Base-by-base conservation (phyloP, 805 yeast genomes). In the Lachancea sp. region DNA sequence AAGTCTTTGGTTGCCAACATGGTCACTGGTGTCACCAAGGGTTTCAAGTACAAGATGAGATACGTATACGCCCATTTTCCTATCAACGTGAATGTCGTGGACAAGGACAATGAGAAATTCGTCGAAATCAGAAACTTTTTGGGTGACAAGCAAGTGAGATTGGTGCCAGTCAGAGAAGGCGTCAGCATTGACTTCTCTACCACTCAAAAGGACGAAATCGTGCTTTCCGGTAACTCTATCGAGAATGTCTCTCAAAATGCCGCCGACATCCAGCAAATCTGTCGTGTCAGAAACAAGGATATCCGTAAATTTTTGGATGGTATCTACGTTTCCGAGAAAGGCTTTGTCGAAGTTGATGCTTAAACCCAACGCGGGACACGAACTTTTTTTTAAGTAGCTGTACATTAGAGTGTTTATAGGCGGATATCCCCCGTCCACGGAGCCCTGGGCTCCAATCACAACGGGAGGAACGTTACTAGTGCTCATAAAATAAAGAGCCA, bases 1-100 rank as follows among this genome's bases (percentile, higher is more conserved):
- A 90, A 88, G 78, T 87, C 98, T 58, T 77, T 93, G 70, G 79
- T 93, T 65, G 70, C 87, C 70, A 93, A 93, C 86, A 75, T 93
- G 82, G 73, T 93, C 76, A 86, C 85, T 61, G 99, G 99, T 85
- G 99, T 93, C 71, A 93, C 99, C 72, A 82, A 82, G 79, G 99
- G 98, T 75, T 91, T 77, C 95, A 82, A 86, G 78, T 93, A 93
- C 93, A 93, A 93, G 86, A 85, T 93, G 97, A 89, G 98, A 82
- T 90, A 88, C 74, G 99, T 93, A 58, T 95, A 91, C 72, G 99
- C 99, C 83, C 99, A 93, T 87, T 93, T 93, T 96, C 99, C 99
- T 73, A 93, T 95, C 77, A 93, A 93, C 77, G 96, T 93, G 61
- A 91, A 90, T 81, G 73, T 89, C 60, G 70, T 85, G 69, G 87